These are phyloP conservation scores for Polygonum maritimum DNA, from an alignment of 148 eudicot genomes.

Conservation along the genomic window DNA sequence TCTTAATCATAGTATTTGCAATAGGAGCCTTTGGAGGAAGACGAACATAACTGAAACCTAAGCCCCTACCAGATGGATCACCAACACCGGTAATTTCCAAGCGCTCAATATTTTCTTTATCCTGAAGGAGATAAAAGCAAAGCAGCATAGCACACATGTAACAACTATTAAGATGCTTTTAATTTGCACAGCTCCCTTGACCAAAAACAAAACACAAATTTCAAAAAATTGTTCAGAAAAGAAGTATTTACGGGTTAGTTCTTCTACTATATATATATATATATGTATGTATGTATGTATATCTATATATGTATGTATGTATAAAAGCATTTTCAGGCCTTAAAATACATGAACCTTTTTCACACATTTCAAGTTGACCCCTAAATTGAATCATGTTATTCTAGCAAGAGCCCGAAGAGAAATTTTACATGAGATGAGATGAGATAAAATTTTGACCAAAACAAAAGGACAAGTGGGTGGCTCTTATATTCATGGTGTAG, in stretches of 20 bases:
- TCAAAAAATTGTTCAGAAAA: not conserved
- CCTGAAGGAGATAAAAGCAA: conserved; percentile 25
- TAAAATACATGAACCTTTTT: too few relatives aligned
- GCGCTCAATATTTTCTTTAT: conserved; percentile 85
- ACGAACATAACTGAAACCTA: conserved; percentile 95
- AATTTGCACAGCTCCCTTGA: not conserved
- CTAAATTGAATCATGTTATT: not conserved
- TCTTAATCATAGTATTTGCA: conserved; percentile 66
- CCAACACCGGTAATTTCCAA: conserved; percentile 97
- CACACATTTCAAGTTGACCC: too few relatives aligned
- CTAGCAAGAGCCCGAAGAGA: not conserved
- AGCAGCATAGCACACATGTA: conserved; percentile 1
- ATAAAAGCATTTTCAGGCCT: too few relatives aligned
- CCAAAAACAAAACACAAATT: not conserved
- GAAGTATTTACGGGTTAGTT: not conserved
- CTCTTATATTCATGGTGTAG: not conserved
- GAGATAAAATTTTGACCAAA: not conserved
- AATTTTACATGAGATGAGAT: not conserved
- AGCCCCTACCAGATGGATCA: conserved; percentile 98
- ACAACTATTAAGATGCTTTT: not conserved
- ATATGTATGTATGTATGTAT: too few relatives aligned
- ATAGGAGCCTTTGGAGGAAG: conserved; percentile 73
- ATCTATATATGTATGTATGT: too few relatives aligned
- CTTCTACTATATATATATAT: too few relatives aligned
- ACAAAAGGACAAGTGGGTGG: not conserved